Evolutionary conservation across 2,329 filamentous ascomycete genomes (phyloP), one percentile per base, ranked within the genome.

Genomic region (Lasiodiplodia sp.): DNA sequence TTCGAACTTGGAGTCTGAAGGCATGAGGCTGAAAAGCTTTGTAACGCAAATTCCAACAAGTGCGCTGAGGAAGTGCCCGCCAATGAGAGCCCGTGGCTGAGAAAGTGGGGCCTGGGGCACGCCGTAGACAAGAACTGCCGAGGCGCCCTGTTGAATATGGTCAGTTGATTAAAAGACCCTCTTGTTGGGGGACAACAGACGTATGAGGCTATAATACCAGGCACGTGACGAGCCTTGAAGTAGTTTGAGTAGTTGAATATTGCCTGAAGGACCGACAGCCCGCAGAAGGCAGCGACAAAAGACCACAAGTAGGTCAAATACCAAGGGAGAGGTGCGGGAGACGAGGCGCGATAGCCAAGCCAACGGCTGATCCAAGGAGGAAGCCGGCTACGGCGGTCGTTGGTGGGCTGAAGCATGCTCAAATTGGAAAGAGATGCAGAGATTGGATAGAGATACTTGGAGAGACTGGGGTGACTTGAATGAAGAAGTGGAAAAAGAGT

Each of bases 361-460:
- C 92, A 91, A 73, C 88, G 87, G n/a, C 91, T 87, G 31, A 95
- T 75, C 1, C 86, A 86, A 68, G 82, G 83, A 0, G 93, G 93
- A 2, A 96, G 77, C 51, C 83, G 77, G 18, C 84, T 34, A 18
- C 12, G 53, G 53, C 53, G 53, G 53, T 34, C 49, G n/a, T n/a
- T 11, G 49, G 8, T 23, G 16, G n/a, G 49, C n/a, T 4, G 7
- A 21, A 52, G 49, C 49, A 52, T 52, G n/a, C n/a, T 11, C n/a
- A 23, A 23, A 3, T 21, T n/a, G n/a, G 23, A 21, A 52, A 52
- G 21, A 52, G n/a, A 23, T n/a, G 6, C 10, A 52, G 23, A 10
- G 12, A 11, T n/a, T 3, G n/a, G 31, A 34, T 34, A 10, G 5
- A 34, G 31, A 34, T 34, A 34, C 8, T 34, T 10, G 31, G 31